phyloP scores from a whole-genome alignment of 2,329 filamentous ascomycete genomes.

The Penicillium sp. region DNA sequence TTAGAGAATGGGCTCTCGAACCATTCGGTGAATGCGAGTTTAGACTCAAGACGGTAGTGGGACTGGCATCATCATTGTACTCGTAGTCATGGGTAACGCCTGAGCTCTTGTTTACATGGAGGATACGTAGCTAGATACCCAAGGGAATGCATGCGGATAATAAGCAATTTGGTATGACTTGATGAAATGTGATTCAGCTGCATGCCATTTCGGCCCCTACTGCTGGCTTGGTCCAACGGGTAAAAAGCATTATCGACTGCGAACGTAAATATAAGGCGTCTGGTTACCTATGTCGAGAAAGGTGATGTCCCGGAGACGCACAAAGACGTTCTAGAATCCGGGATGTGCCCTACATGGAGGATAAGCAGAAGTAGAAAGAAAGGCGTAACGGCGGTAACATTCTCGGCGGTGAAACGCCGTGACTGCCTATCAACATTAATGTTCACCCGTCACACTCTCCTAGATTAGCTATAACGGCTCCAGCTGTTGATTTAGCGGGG shows the following conservation, averaged over 20 bases:
- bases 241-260: slow-evolving; percentile 21
- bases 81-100: too few relatives aligned
- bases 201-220: slow-evolving; percentile 11
- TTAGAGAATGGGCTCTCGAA: too few relatives aligned
- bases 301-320: slow-evolving; percentile 12
- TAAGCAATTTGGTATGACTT: slow-evolving; percentile 5
- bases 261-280: too few relatives aligned
- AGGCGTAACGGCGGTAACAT: slow-evolving; percentile 3
- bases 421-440: slow-evolving; percentile 15
- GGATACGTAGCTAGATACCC: slow-evolving; percentile 9
- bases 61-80: too few relatives aligned
- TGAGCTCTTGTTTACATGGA: too few relatives aligned
- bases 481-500: neutral
- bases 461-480: neutral
- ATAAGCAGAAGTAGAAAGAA: slow-evolving; percentile 4
- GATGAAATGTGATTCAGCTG: slow-evolving; percentile 2
- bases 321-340: slow-evolving; percentile 8
- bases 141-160: neutral
- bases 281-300: slow-evolving; percentile 15
- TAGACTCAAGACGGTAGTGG: too few relatives aligned
- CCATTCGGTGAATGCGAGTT: too few relatives aligned
- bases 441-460: slow-evolving; percentile 6
- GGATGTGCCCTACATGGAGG: slow-evolving; percentile 8
- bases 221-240: slow-evolving; percentile 14
- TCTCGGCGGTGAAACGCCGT: neutral